A percentile compares a stretch with the other conserved stretches of the same genome.
phyloP scores from a whole-genome alignment of 2,329 filamentous ascomycete genomes.

The Aspergillus unguis region DNA sequence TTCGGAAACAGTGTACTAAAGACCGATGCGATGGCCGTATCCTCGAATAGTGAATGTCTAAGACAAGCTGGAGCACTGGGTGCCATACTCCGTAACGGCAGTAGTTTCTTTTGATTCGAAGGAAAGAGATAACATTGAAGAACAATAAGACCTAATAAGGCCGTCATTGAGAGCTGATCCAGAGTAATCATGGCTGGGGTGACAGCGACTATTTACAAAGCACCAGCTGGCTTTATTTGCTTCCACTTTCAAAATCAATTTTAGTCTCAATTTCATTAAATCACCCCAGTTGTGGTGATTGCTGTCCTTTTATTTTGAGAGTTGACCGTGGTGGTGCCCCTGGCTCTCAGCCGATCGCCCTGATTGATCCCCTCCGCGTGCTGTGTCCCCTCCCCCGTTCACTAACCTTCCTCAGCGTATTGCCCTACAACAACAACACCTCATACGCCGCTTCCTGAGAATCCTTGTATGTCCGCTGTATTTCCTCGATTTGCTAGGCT shows the following conservation, averaged over 20 bases:
- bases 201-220: slow-evolving; percentile 1
- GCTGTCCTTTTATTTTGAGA: neutral
- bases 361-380: slow-evolving; percentile 14
- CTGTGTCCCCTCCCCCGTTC: slow-evolving; percentile 9
- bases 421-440: slow-evolving; percentile 13
- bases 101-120: neutral
- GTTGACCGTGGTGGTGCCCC: slow-evolving; percentile 3
- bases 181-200: slow-evolving; percentile 1
- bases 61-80: neutral
- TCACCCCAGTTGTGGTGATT: too few relatives aligned
- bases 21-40: neutral
- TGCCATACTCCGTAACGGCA: too few relatives aligned
- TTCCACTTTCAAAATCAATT: neutral
- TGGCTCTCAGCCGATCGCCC: slow-evolving; percentile 15
- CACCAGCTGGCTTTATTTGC: neutral
- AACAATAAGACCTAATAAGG: neutral
- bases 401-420: slow-evolving; percentile 5
- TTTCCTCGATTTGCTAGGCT: slow-evolving; percentile 17
- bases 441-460: slow-evolving; percentile 3
- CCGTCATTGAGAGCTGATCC: slow-evolving; percentile 6
- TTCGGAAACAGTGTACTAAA: neutral
- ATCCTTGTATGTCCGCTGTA: slow-evolving; percentile 8
- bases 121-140: neutral
- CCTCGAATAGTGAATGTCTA: neutral
- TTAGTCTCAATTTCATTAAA: too few relatives aligned